A percentile compares a stretch with the other conserved stretches of the same genome.
These are phyloP conservation scores for Babesia caballi DNA, from an alignment of 169 alveolate species.

Conservation along the genomic window DNA sequence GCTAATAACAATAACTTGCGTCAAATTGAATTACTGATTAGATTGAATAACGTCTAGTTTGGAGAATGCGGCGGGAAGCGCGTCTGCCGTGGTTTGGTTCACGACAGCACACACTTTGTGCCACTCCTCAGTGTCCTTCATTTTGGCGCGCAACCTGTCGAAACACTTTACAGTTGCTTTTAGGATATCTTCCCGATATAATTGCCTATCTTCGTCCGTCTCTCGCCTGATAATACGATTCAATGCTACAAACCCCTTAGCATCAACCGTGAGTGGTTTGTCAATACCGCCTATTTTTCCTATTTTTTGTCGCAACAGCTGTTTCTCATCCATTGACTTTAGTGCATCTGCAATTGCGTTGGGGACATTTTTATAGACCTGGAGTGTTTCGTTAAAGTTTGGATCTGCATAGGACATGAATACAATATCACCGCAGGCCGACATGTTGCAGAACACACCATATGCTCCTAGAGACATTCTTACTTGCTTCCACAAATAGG, in stretches of 20 bases:
- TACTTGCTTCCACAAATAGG: slow-evolving; percentile 71
- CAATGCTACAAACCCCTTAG: slow-evolving; percentile 41
- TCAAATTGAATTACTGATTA: background rate
- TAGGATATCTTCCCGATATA: slow-evolving; percentile 42
- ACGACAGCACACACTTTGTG: slow-evolving; percentile 60
- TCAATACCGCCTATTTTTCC: slow-evolving; percentile 56
- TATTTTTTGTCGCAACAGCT: slow-evolving; percentile 53
- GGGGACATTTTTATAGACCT: slow-evolving; percentile 32
- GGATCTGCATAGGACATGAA: slow-evolving; percentile 68
- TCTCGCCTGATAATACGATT: slow-evolving; percentile 50
- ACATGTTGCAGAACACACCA: slow-evolving; percentile 64
- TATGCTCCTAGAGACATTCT: slow-evolving; percentile 76
- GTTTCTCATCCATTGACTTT: slow-evolving; percentile 18
- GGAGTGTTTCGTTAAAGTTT: slow-evolving; percentile 45
- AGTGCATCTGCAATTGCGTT: slow-evolving; percentile 33
- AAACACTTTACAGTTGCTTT: slow-evolving; percentile 49
- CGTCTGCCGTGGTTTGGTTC: slow-evolving; percentile 32
- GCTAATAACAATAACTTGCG: background rate
- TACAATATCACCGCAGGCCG: slow-evolving; percentile 52
- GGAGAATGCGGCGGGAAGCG: slow-evolving; percentile 20
- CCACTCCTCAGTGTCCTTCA: slow-evolving; percentile 32
- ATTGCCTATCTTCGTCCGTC: slow-evolving; percentile 45
- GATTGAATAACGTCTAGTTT: background rate
- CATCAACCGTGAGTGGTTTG: slow-evolving; percentile 44
- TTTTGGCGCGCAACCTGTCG: slow-evolving; percentile 7